Base-by-base conservation (phyloP, 805 yeast species). In the Spathaspora gorwiae region DNA sequence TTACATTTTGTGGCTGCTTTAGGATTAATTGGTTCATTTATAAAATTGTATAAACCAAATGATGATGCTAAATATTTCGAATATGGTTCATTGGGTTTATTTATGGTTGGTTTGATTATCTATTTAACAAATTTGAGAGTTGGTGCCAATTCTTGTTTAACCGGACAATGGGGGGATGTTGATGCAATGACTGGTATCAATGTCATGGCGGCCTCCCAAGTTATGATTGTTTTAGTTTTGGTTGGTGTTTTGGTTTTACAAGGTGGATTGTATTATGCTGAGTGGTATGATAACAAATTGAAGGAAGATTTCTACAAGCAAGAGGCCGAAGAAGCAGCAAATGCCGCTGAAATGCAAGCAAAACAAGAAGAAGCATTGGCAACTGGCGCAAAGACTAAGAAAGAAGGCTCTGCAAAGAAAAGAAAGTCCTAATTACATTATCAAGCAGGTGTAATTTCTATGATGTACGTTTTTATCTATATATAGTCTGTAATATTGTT, bases 151-250 rank as follows among this genome's bases (percentile, higher is more conserved):
- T 79, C 90, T 46, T 79, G 88, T 44, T 55, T 80, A 26, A 65
- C 76, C 47, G 90, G 90, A 37, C 73, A 80, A 48, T 92, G 98
- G 98, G 98, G 97, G 53, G 98, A 92, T 42, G 96, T 94, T 42
- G 87, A 87, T 57, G 81, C 78, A 61, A 74, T 75, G 49, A 87
- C 95, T 19, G 98, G 98, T 29, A 67, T 92, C 57, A 88, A 87
- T 52, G 96, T 94, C 35, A 79, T 94, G 58, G 97, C 94, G 35
- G 97, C 98, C 5, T 83, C 94, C 27, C 84, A 84, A 65, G 76
- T 84, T 34, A 83, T 92, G 73, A 73, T 87, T 53, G 79, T 86
- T 7, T 62, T 88, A 44, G 72, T 86, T 13, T 70, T 90, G 43
- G 60, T 80, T 19, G 97, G 97, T 52, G 86, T 90, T n/a, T 66